Evolutionary conservation across 495 filamentous ascomycete genomes (phyloP), one percentile per base, ranked within the genome.

Genomic region (Aspergillus nidulans): DNA sequence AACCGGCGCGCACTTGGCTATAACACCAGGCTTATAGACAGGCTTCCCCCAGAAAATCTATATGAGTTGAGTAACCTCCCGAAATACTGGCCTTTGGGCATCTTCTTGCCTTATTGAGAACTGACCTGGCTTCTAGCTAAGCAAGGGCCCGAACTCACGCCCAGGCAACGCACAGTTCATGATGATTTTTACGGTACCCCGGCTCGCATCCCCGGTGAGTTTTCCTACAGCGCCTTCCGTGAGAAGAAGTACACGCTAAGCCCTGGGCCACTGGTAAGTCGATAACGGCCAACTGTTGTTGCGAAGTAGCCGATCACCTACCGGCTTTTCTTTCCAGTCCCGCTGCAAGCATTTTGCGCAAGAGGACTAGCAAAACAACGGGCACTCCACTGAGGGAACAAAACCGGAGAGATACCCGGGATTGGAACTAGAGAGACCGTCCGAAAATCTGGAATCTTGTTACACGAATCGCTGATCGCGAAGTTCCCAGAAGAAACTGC

Each of bases 391-490:
- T 18, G 25, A 51, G 42, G 26, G 38, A 41, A 6, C n/a, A 51
- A 26, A 20, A 25, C 38, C 13, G 39, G 39, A 20, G 38, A 13
- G 38, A 50, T n/a, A 34, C 25, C 24, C 42, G 25, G 47, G 34
- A 24, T 20, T 30, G 15, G 20, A 24, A 52, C 40, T 47, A 48
- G 48, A n/a, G n/a, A n/a, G n/a, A 46, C 40, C 41, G 13, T 43
- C 45, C 25, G 39, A 32, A 49, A 49, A 39, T 56, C 45, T 40
- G 53, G 45, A 56, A 38, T 36, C 45, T n/a, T 48, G 53, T 56
- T 56, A 56, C 53, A 56, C 53, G 32, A 49, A 44, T 44, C 25
- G 45, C 26, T 44, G 44, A 56, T 56, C 45, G 44, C 23, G 25
- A 44, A 36, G n/a, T 49, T 43, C 45, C 44, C 30, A 25, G 45